These are phyloP conservation scores for Pseudozyma thailandica DNA, from an alignment of 1,284 basidiomycete genomes.

Conservation along the genomic window DNA sequence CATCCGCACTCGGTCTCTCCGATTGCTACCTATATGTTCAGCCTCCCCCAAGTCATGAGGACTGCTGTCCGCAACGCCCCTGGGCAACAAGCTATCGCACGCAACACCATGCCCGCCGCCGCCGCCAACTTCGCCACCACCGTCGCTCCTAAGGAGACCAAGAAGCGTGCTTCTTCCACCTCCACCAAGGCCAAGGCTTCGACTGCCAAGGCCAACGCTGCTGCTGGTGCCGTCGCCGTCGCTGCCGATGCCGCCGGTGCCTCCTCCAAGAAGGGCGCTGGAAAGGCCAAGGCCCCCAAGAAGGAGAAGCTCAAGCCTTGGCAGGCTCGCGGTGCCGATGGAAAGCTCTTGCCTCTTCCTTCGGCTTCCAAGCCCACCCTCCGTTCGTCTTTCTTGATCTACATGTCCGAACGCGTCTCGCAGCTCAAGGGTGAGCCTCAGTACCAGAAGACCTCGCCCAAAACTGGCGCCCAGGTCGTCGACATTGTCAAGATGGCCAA, in stretches of 20 bases:
- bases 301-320: slow-evolving; percentile 60
- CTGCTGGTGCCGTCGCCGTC: slow-evolving; percentile 14
- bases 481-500: slow-evolving; percentile 54
- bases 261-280: slow-evolving; percentile 34
- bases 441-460: slow-evolving; percentile 50
- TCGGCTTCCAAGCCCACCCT: slow-evolving; percentile 61
- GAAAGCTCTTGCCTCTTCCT: slow-evolving; percentile 62
- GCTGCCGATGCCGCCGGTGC: slow-evolving; percentile 18
- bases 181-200: slow-evolving; percentile 43
- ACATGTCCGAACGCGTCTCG: slow-evolving; percentile 54
- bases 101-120: slow-evolving; percentile 31
- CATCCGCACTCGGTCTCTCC: slow-evolving; percentile 29
- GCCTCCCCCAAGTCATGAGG: slow-evolving; percentile 33
- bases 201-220: slow-evolving; percentile 23
- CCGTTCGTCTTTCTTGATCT: slow-evolving; percentile 56
- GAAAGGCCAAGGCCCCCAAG: slow-evolving; percentile 50
- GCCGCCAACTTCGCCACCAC: slow-evolving; percentile 38
- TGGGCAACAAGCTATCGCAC: slow-evolving; percentile 32
- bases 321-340: slow-evolving; percentile 53
- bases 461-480: slow-evolving; percentile 48
- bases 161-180: slow-evolving; percentile 48
- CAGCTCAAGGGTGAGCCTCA: slow-evolving; percentile 48
- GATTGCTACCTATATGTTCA: slow-evolving; percentile 42
- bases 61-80: slow-evolving; percentile 41
- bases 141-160: slow-evolving; percentile 38